Evolutionary conservation across 208 protist genomes (phyloP).

Genomic region (Trypanosomatidae sp.): DNA sequence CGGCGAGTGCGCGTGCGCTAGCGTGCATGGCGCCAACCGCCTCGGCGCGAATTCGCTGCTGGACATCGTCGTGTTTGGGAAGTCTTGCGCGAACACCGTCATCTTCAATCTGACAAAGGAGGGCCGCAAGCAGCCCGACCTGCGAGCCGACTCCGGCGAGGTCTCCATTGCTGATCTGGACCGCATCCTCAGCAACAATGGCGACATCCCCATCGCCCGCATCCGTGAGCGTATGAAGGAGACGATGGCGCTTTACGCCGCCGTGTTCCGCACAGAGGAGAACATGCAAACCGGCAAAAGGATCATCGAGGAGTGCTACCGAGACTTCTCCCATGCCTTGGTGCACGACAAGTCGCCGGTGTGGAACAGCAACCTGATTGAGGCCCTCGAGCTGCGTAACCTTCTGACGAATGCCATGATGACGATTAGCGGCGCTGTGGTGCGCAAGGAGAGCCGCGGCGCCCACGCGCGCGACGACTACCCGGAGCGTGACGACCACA

Average conservation of each 20-base stretch:
- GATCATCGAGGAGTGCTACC: conserved; percentile 94
- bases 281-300: conserved; percentile 92
- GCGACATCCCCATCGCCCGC: conserved; percentile 88
- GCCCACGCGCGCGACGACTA: conserved; percentile 98
- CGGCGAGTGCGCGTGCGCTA: conserved; percentile 97
- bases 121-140: conserved; percentile 79
- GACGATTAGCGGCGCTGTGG: conserved; percentile 94
- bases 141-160: conserved; percentile 90
- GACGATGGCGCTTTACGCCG: conserved; percentile 97
- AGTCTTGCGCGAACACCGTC: conserved; percentile 95
- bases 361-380: conserved; percentile 98
- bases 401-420: conserved; percentile 95
- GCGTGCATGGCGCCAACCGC: conserved; percentile 99
- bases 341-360: conserved; percentile 93
- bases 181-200: conserved; percentile 94
- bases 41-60: conserved; percentile 99
- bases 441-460: conserved; percentile 96
- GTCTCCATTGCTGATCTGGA: conserved; percentile 96
- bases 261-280: conserved; percentile 95
- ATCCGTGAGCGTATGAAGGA: conserved; percentile 97
- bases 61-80: conserved; percentile 99
- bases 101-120: conserved; percentile 94
- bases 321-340: conserved; percentile 93
- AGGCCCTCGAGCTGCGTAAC: conserved; percentile 99
- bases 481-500: conserved; percentile 95